Percentiles rank a stretch among this genome's conserved stretches.
These are phyloP conservation scores for Penicillium waksmanii DNA, from an alignment of 495 filamentous ascomycete species.

Conservation along the genomic window DNA sequence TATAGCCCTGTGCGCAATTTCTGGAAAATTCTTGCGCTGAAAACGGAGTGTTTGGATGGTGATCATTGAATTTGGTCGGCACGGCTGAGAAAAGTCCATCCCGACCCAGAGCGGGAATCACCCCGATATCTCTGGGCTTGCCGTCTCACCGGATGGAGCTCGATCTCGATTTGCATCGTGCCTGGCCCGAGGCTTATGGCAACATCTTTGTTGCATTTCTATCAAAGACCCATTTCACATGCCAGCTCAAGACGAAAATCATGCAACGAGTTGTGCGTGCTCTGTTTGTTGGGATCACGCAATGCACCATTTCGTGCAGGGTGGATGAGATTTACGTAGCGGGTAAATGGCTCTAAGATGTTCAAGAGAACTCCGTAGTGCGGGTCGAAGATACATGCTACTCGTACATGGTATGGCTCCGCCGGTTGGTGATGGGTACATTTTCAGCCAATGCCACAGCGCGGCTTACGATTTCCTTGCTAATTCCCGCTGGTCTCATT, in stretches of 20 bases:
- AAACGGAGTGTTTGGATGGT: background rate
- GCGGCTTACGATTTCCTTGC: background rate
- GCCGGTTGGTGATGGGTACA: background rate
- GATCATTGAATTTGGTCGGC: background rate
- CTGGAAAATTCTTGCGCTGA: background rate
- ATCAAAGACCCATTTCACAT: background rate
- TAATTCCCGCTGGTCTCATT: background rate
- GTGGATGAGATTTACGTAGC: too few species aligned
- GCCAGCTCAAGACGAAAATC: background rate
- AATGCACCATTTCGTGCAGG: too few species aligned
- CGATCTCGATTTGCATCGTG: background rate
- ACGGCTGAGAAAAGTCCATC: conserved; percentile 1
- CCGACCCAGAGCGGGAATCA: background rate
- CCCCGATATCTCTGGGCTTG: background rate
- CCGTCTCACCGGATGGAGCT: background rate
- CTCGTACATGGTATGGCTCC: background rate
- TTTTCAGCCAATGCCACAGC: background rate
- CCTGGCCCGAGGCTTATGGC: conserved; percentile 1
- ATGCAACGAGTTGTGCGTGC: background rate
- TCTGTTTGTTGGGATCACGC: too few species aligned
- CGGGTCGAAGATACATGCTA: too few species aligned
- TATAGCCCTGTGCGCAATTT: background rate
- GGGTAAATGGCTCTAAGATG: too few species aligned
- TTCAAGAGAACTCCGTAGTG: too few species aligned
- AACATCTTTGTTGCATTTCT: background rate